phyloP scores from a whole-genome alignment of 208 protist species.

The Leishmania arabica region DNA sequence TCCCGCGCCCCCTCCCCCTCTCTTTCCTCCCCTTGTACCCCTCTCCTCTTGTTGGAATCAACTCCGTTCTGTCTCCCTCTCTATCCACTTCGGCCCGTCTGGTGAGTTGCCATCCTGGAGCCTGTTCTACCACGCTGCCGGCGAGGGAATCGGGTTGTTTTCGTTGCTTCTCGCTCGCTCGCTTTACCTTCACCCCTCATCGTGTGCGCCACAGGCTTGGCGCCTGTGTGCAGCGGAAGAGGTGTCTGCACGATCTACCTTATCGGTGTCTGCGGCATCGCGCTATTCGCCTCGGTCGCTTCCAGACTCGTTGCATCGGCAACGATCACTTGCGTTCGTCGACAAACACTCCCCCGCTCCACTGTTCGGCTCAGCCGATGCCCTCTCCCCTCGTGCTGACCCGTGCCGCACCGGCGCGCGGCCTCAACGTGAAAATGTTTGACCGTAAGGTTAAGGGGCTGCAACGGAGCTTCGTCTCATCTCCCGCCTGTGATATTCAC shows the following conservation, averaged over 20 bases:
- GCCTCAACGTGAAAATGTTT: slow-evolving; percentile 74
- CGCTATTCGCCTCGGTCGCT: background rate
- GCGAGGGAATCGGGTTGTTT: background rate
- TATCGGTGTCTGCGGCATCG: background rate
- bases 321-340: background rate
- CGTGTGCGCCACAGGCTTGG: background rate
- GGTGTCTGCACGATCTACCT: background rate
- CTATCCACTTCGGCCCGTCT: no score
- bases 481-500: slow-evolving; percentile 80
- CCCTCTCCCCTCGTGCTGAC: slow-evolving; percentile 75
- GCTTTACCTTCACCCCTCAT: background rate
- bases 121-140: background rate
- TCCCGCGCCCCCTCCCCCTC: no score
- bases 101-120: background rate
- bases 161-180: background rate
- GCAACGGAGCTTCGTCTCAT: slow-evolving; percentile 68
- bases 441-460: slow-evolving; percentile 80
- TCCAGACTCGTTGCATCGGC: background rate
- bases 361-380: slow-evolving; percentile 33
- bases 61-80: no score
- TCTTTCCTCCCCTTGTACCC: no score
- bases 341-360: background rate
- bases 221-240: background rate
- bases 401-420: slow-evolving; percentile 59
- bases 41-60: no score